These are phyloP conservation scores for Didymella segeticola DNA, from an alignment of 2,329 filamentous ascomycete species.

Conservation along the genomic window DNA sequence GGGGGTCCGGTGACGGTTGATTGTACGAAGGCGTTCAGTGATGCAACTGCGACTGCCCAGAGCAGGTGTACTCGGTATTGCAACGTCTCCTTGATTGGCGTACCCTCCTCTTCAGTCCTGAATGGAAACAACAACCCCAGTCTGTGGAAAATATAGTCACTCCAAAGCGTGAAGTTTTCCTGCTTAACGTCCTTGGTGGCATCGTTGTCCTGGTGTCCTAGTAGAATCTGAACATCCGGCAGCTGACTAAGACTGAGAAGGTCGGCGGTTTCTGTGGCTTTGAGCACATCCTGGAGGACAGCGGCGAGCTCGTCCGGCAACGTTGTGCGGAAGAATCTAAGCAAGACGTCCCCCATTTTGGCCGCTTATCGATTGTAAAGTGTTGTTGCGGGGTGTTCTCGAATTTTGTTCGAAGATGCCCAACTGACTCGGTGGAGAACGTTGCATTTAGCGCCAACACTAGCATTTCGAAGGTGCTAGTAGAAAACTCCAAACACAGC, in stretches of 20 bases:
- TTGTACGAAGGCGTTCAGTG: constrained; percentile 81
- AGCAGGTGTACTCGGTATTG: constrained; percentile 52
- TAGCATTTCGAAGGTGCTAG: constrained; percentile 29
- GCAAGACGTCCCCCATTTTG: constrained; percentile 52
- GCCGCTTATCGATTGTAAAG: constrained; percentile 20
- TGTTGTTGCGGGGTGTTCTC: constrained; percentile 27
- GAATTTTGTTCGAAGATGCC: constrained; percentile 29
- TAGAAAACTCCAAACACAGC: constrained; percentile 5
- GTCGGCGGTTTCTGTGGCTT: constrained; percentile 51
- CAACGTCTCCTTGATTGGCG: constrained; percentile 37
- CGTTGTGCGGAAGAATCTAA: constrained; percentile 50
- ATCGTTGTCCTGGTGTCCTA: constrained; percentile 50
- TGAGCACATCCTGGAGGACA: constrained; percentile 47
- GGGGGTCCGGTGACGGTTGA: constrained; percentile 88
- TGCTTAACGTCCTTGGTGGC: constrained; percentile 38
- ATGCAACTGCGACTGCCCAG: constrained; percentile 68
- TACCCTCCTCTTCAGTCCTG: constrained; percentile 32
- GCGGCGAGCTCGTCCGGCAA: constrained; percentile 52
- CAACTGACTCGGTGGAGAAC: constrained; percentile 40
- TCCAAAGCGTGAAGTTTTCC: constrained; percentile 51
- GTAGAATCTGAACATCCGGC: constrained; percentile 49
- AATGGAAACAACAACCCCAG: constrained; percentile 48
- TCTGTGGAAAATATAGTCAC: constrained; percentile 54
- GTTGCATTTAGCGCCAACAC: constrained; percentile 30
- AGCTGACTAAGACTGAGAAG: constrained; percentile 50